Evolutionary conservation across 78 protist species (phyloP).

Genomic region (Creolimax fragrantissima): DNA sequence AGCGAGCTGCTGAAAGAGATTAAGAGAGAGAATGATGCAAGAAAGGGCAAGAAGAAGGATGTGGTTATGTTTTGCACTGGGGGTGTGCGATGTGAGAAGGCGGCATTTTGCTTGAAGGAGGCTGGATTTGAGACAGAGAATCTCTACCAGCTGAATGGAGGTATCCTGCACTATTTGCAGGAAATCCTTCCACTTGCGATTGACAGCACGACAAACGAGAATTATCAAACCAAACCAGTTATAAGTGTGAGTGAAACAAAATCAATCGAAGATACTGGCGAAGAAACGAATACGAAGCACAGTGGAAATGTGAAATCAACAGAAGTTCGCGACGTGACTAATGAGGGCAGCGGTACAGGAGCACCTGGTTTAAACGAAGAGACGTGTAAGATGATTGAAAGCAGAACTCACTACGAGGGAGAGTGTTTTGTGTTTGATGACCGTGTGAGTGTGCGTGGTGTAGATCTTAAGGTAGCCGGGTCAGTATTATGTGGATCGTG

Average conservation of each 20-base stretch:
- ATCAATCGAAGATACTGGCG: not conserved
- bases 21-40: not conserved
- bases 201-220: not conserved
- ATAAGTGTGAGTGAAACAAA: not conserved
- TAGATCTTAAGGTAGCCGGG: not conserved
- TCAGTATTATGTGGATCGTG: not conserved
- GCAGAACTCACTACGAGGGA: not conserved
- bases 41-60: not conserved
- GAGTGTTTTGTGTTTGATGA: not conserved
- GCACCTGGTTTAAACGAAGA: not conserved
- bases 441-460: not conserved
- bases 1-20: not conserved
- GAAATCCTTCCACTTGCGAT: not conserved
- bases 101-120: not conserved
- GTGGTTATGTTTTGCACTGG: not conserved
- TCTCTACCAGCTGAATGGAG: not conserved
- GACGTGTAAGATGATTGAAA: not conserved
- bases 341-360: too few relatives aligned
- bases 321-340: too few relatives aligned
- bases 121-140: not conserved
- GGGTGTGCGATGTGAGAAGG: not conserved
- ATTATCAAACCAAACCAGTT: not conserved
- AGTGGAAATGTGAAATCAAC: too few relatives aligned
- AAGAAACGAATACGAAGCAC: not conserved
- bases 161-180: not conserved